Base-by-base conservation (phyloP, 176 grass and related monocot species). In the Metroxylon sagu region DNA sequence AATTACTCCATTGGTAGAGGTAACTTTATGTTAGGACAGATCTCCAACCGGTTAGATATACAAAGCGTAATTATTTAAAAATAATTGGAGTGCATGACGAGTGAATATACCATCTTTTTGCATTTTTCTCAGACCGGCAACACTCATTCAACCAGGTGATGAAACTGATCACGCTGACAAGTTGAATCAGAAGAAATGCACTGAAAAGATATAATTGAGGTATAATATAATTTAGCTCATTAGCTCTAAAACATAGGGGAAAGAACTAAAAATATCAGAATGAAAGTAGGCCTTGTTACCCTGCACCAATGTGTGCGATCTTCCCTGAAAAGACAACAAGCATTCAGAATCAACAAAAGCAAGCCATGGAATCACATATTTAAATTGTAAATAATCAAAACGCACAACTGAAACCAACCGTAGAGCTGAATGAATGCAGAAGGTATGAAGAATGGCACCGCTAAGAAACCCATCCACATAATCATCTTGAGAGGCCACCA, bases 71-170 rank as follows among this genome's bases (percentile, higher is more conserved):
- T 35, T 5, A 5, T 7, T 35, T 35, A 35, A 35, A 31, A 31
- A 35, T 5, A 14, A 10, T 43, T 43, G 35, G 35, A 12, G 35
- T 12, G 10, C 21, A 23, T 23, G 21, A 23, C 35, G 35, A 43
- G 10, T 43, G 0, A 6, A 43, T 14, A 30, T 85, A 98, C 94
- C 88, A 98, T 92, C 73, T 78, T 49, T 86, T 76, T 52, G 57
- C 58, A 48, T 83, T 92, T 48, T 57, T 69, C 76, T 93, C 88
- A 39, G 88, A 77, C 2, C 50, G 71, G 82, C 88, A 98, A 60
- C 88, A 93, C 31, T 98, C 88, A 65, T 98, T 98, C 39, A 98
- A 66, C 94, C 94, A 98, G 50, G 71, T 80, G 69, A 98, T 85
- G 82, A 98, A 93, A 55, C 85, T 85, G 57, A 84, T 86, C 1